Evolutionary conservation across 169 alveolate genomes (phyloP).

Genomic region (Hepatocystis sp.): DNA sequence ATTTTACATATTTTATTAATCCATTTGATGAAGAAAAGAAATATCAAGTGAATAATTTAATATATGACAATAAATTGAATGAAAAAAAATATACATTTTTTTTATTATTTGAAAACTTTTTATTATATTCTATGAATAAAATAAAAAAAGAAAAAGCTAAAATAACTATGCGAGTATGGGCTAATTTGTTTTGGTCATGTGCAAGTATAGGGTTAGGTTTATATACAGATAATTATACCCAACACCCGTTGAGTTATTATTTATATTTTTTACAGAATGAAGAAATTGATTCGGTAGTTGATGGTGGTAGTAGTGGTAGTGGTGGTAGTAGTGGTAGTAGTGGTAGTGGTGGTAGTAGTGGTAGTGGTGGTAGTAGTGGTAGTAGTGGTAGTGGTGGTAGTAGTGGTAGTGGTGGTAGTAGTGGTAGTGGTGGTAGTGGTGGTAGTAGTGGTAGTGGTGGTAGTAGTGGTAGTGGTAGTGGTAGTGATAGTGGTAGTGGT

Average conservation of each 20-base stretch:
- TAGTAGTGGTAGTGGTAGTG: no score
- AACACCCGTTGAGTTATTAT: slow-evolving; percentile 24
- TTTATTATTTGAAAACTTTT: slow-evolving; percentile 42
- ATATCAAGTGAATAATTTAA: no score
- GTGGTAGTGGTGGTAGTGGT: no score
- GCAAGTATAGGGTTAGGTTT: slow-evolving; percentile 62
- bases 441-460: no score
- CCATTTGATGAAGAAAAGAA: background rate
- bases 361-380: background rate
- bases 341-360: background rate
- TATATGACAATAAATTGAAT: no score
- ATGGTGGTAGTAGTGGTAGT: background rate
- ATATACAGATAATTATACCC: slow-evolving; percentile 9
- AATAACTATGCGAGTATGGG: slow-evolving; percentile 57
- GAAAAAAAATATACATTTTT: slow-evolving; percentile 33
- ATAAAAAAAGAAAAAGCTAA: slow-evolving; percentile 39
- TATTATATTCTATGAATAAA: slow-evolving; percentile 29
- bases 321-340: background rate
- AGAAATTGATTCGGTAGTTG: background rate
- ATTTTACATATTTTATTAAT: background rate
- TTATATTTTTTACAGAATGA: background rate
- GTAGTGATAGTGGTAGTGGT: no score
- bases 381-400: background rate
- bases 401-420: background rate
- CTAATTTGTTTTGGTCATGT: slow-evolving; percentile 66